Percentiles rank a stretch among this genome's conserved stretches.
These are phyloP conservation scores for Trypanosoma avium DNA, from an alignment of 208 protist species.

Conservation along the genomic window DNA sequence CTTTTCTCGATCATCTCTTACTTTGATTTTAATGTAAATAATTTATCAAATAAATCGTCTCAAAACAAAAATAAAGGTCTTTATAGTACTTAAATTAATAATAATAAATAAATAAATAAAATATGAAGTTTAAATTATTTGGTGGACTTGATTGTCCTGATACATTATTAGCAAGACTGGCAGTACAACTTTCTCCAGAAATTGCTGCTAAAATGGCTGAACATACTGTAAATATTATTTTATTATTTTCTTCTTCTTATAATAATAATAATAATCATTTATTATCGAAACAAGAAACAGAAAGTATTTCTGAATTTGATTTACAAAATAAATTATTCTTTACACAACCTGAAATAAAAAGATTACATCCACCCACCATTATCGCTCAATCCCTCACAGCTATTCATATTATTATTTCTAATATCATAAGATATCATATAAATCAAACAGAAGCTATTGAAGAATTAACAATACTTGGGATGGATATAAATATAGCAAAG, in stretches of 20 bases:
- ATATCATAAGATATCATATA: neutral
- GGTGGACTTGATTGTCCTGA: constrained; percentile 1
- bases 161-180: neutral
- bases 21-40: too few species aligned
- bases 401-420: neutral
- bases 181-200: neutral
- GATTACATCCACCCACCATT: neutral
- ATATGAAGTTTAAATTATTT: constrained; percentile 6
- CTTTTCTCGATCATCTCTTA: too few species aligned
- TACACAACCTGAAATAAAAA: neutral
- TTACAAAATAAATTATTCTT: neutral
- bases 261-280: neutral
- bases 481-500: neutral
- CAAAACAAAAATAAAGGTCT: neutral
- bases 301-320: neutral
- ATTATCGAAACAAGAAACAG: neutral
- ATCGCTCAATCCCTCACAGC: neutral
- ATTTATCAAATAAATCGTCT: too few species aligned
- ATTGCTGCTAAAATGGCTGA: constrained; percentile 1
- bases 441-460: neutral
- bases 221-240: constrained; percentile 6
- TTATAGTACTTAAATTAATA: neutral
- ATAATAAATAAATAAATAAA: neutral
- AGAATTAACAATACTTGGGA: neutral
- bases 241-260: neutral